Evolutionary conservation across 768 basidiomycete species (phyloP).

Genomic region (Strobilomyces echinocephalus): DNA sequence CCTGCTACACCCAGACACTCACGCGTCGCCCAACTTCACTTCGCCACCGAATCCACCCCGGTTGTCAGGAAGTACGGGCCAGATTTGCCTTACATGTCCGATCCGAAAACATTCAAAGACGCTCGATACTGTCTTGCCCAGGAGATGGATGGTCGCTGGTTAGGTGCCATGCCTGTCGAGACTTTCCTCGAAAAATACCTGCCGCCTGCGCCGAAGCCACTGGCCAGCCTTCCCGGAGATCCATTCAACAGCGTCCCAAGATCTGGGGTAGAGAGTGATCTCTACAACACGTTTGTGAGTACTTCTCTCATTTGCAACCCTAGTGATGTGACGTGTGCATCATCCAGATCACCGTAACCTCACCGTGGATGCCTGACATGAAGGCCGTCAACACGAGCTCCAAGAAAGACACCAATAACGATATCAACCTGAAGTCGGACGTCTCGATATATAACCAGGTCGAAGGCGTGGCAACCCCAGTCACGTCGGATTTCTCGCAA

Average conservation of each 20-base stretch:
- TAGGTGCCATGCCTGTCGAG: neutral
- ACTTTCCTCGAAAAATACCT: neutral
- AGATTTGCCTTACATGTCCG: neutral
- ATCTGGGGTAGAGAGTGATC: neutral
- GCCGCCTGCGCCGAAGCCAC: neutral
- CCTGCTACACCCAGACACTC: too few relatives aligned
- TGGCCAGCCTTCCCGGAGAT: neutral
- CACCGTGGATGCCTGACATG: neutral
- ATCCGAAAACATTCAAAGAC: neutral
- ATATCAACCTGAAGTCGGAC: neutral
- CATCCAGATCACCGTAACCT: neutral
- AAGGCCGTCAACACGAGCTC: neutral
- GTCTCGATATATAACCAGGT: neutral
- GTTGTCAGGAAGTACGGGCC: neutral
- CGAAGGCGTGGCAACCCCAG: neutral
- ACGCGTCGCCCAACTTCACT: too few relatives aligned
- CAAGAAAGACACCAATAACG: neutral
- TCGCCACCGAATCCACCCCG: neutral
- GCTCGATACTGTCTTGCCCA: neutral
- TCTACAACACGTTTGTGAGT: neutral
- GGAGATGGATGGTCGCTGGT: neutral
- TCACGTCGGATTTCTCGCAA: neutral
- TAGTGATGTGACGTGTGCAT: neutral
- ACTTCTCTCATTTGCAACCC: too few relatives aligned
- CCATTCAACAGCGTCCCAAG: neutral